phyloP scores from a whole-genome alignment of 148 eudicot species.

The Limonium bicolor region DNA sequence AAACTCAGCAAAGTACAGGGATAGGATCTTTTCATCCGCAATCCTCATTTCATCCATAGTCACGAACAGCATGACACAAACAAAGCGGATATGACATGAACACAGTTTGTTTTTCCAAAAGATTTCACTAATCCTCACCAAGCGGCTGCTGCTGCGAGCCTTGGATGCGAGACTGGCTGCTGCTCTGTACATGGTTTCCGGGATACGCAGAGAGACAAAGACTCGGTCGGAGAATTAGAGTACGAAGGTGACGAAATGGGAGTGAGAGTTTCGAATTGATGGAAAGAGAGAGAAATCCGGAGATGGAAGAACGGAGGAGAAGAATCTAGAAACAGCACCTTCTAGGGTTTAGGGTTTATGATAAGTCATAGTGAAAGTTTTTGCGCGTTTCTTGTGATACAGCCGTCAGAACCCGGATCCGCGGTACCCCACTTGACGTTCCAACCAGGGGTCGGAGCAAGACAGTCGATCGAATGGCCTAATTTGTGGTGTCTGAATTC shows the following conservation, averaged over 20 bases:
- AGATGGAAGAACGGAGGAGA: slow-evolving; percentile 3
- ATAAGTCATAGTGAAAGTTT: no score
- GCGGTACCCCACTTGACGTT: no score
- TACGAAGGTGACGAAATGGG: neutral
- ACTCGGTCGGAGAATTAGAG: neutral
- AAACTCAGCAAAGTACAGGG: neutral
- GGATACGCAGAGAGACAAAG: neutral
- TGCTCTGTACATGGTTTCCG: slow-evolving; percentile 49
- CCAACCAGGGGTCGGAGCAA: no score
- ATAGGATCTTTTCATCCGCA: neutral
- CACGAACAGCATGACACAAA: neutral
- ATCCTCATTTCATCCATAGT: neutral
- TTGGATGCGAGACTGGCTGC: slow-evolving; percentile 54
- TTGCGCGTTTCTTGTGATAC: no score
- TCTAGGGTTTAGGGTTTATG: slow-evolving; percentile 24
- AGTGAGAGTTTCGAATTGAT: neutral
- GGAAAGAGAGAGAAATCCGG: neutral
- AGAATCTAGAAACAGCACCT: slow-evolving; percentile 33
- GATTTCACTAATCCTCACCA: slow-evolving; percentile 13
- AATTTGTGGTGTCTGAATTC: no score
- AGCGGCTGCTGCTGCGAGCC: slow-evolving; percentile 24
- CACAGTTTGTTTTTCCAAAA: no score
- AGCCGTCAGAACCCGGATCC: no score
- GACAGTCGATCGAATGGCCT: no score
- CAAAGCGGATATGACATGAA: neutral